phyloP scores from a whole-genome alignment of 306 rosid species.

The Vigna mungo region DNA sequence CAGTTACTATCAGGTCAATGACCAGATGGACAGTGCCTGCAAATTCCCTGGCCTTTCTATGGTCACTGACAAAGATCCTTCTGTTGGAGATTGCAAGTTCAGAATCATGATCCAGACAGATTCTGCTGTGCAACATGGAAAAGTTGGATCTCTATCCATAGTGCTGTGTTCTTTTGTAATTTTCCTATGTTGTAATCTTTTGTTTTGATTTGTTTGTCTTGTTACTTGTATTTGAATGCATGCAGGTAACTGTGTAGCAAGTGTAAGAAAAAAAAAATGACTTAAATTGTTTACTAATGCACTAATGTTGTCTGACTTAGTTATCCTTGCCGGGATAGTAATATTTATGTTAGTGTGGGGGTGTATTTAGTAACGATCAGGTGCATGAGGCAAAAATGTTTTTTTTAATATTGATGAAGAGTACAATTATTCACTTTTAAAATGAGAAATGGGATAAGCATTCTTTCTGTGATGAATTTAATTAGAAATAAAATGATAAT shows the following conservation, averaged over 20 bases:
- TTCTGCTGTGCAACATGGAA: conserved; percentile 19
- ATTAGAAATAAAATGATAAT: too few relatives aligned
- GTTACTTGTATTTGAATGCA: conserved; percentile 7
- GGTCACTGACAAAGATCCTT: conserved; percentile 70
- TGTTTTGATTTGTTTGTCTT: conserved; percentile 17
- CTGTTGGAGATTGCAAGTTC: conserved; percentile 72
- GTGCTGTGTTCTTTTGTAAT: conserved; percentile 34
- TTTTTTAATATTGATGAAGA: too few relatives aligned
- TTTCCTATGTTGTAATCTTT: conserved; percentile 41
- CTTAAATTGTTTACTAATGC: neutral
- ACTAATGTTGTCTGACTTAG: neutral
- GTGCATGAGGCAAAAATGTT: too few relatives aligned
- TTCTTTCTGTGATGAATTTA: too few relatives aligned
- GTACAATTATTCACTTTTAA: too few relatives aligned
- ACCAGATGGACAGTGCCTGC: conserved; percentile 77
- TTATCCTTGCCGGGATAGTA: too few relatives aligned
- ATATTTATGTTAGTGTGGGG: too few relatives aligned
- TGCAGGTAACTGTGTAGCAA: neutral
- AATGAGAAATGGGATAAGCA: too few relatives aligned
- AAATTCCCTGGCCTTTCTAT: conserved; percentile 76
- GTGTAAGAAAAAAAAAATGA: conserved; percentile 3
- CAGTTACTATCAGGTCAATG: conserved; percentile 73
- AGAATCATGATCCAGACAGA: conserved; percentile 71
- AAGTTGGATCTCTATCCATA: conserved; percentile 44
- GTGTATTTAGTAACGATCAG: too few relatives aligned